Base-by-base conservation (phyloP, 805 yeast species). In the Saccharomycopsis capsularis region DNA sequence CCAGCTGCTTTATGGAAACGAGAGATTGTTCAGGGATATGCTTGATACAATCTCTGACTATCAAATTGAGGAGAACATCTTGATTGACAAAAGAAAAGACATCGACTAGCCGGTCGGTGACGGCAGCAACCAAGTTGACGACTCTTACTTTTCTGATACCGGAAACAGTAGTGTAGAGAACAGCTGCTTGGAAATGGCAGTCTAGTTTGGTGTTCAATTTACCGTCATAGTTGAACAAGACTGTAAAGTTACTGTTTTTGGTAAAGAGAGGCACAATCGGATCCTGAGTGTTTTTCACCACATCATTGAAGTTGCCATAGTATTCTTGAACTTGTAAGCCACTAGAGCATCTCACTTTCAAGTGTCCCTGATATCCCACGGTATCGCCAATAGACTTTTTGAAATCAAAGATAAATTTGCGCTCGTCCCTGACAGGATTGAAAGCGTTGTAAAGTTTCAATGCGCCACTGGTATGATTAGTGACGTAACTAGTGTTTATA, bases 181-280 rank as follows among this genome's bases (percentile, higher is more conserved):
- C 57, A 0, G 98, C 97, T 1, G 86, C 84, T 66, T 93, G 99
- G 69, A 91, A 87, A 63, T 88, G 93, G 21, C 87, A 85, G 63
- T 89, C 96, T 35, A 75, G 71, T 52, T 78, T 78, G 1, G 84
- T 70, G 50, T 81, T 77, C 30, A 88, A 68, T 52, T 78, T 79
- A 2, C 88, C 88, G 60, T 89, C 96, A 59, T 86, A 84, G 42
- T 73, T 74, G 58, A 91, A 78, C 46, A 87, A 72, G 2, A 86
- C 82, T 7, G 86, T 82, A 42, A 87, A 63, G 3, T 82, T 73
- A 40, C 84, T 82, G 55, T 85, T 80, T 16, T 74, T 71, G 38
- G 73, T 73, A 25, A 88, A 64, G 4, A 77, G 68, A 0, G 95
- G 88, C n/a, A 86, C 63, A n/a, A 68, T 64, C 4, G 93, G 91